A percentile compares a stretch with the other conserved stretches of the same genome.
Conservation (phyloP, 768 basidiomycete genomes). For the Kwoniella sp. region DNA sequence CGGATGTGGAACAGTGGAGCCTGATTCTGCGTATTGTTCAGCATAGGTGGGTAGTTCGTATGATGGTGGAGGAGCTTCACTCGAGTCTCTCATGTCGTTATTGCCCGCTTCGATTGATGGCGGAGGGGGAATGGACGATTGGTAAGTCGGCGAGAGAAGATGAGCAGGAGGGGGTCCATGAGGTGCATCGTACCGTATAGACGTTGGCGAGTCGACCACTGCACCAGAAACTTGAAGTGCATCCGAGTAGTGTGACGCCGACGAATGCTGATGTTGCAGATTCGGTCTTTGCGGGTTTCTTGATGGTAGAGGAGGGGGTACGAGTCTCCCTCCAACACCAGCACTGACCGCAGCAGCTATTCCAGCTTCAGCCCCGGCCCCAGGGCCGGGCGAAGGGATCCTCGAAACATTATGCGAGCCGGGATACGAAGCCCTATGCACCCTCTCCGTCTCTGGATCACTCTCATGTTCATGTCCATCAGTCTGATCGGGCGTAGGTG, state of each 20-base stretch:
- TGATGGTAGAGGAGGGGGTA: constrained; percentile 16
- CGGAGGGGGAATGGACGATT: too few species aligned
- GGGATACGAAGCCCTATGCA: constrained; percentile 16
- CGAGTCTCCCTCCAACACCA: constrained; percentile 5
- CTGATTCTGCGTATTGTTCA: background rate
- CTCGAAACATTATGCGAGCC: constrained; percentile 16
- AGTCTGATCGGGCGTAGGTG: constrained; percentile 47
- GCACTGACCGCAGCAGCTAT: background rate
- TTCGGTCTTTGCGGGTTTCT: constrained; percentile 18
- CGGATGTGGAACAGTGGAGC: background rate
- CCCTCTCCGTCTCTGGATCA: constrained; percentile 39
- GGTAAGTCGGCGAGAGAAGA: too few species aligned
- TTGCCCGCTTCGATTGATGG: too few species aligned
- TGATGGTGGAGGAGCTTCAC: constrained; percentile 3
- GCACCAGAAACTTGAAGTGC: constrained; percentile 3
- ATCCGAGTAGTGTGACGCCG: constrained; percentile 32
- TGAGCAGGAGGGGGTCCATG: constrained; percentile 6
- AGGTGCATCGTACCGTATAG: constrained; percentile 7
- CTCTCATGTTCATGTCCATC: constrained; percentile 37
- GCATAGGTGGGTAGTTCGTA: constrained; percentile 17
- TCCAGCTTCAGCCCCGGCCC: background rate
- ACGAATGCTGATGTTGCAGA: constrained; percentile 20
- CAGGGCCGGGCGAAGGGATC: constrained; percentile 9
- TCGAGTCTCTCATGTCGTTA: background rate
- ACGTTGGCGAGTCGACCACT: constrained; percentile 3